Base-by-base conservation (phyloP, 225 moss, liverwort and hornwort species). In the Neckera pumila region DNA sequence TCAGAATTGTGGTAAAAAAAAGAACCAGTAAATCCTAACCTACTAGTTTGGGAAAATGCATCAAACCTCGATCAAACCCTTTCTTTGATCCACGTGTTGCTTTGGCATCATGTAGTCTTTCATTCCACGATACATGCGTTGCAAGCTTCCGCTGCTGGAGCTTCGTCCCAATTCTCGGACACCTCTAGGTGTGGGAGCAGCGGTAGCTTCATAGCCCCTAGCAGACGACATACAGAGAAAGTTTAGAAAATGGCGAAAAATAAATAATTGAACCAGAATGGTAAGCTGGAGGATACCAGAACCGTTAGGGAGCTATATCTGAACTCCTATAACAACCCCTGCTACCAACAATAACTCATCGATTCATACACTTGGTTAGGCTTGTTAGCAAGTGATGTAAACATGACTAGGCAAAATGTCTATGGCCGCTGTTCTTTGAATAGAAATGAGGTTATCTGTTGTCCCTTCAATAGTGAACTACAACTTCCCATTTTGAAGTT, bases 11-110 rank as follows among this genome's bases (percentile, higher is more conserved):
- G 28, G 45, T 12, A 49, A 38, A 38, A 64, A 53, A 67, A 82
- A 19, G n/a, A 36, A 64, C 42, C 36, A 51, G 38, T 45, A 17
- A 45, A 65, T 65, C 63, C 61, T 65, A 83, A 43, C 15, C 85
- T 54, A 85, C 56, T 40, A 85, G 17, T 45, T 87, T 16, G 8
- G 17, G 47, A 63, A 57, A 43, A 34, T 36, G 74, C 33, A 64
- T 86, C 88, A 76, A 87, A 99, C 98, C 97, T 99, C 98, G 82
- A 99, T 92, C 59, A 99, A 89, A 56, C 98, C 98, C 89, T 94
- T 93, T 71, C 98, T 93, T 64, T 89, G 95, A 90, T 99, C 97
- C 19, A 93, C 94, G 42, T 91, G 87, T 76, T 94, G 94, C 76
- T 96, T 96, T 12, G 93, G 95, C 87, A 93, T 89, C 81, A 94